Base-by-base conservation (phyloP, 2,329 filamentous ascomycete species). In the Ceratocystis alfenasii region DNA sequence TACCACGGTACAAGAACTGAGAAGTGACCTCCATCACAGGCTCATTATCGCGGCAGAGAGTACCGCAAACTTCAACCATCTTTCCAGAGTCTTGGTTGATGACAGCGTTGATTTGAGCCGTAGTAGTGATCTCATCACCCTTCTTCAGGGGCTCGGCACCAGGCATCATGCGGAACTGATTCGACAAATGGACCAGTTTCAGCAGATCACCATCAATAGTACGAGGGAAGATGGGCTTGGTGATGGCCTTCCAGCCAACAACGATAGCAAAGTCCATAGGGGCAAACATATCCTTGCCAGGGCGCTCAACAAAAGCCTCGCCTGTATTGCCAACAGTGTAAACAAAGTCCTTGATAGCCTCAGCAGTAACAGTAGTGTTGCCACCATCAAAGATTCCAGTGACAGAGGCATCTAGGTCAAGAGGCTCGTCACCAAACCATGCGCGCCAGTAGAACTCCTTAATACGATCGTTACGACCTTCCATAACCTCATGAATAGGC, bases 11-110 rank as follows among this genome's bases (percentile, higher is more conserved):
- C 72, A 99, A 77, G 83, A 99, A 99, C 76, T 99, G 94, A 69
- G 91, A 96, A 12, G 92, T 97, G 33, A 99, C 94, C 74, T 99
- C 91, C 94, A 99, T 99, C 69, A 99, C 90, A 5, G 91, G 82
- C 75, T 89, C 77, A 30, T 88, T 88, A 65, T 92, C 85, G 55
- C 94, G 88, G 65, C 83, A 87, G 72, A 99, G 96, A 5, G 94
- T 99, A 69, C 94, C 94, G 72, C 92, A 96, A n/a, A 99, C 93
- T 77, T 99, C 95, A 20, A 99, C 95, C 92, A 99, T 96, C 82
- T 99, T 99, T 61, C 94, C 94, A 68, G 94, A 91, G 15, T 96
- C 91, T 76, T 99, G 92, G 79, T 97, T 99, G 79, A 99, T 88
- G 72, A 99, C 91, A 17, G 94, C 91, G 72, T 99, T 97, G 78